Base-by-base conservation (phyloP, 78 protist genomes). In the Dictyostelium firmibasis region DNA sequence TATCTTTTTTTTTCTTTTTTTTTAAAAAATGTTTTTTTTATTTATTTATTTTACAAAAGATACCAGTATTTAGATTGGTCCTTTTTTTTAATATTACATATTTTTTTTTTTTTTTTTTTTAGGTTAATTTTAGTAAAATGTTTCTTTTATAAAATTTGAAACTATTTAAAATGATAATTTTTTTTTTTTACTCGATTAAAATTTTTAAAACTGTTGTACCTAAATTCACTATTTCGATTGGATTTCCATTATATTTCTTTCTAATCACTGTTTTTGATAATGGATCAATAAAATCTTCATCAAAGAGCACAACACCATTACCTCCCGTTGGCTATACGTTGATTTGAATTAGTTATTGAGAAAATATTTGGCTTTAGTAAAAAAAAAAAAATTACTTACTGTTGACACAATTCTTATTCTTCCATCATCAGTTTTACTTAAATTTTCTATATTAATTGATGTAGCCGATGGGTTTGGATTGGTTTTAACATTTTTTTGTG, bases 401-500 rank as follows among this genome's bases (percentile, higher is more conserved):
- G 75, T 67, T 67, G 75, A 67, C 9, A 29, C 27, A 27, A 67
- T 67, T 67, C 75, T 67, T 11, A 67, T 25, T 25, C 75, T 67
- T 25, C 33, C 75, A 25, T 67, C 75, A 67, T 67, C 75, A 27
- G 23, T 25, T 27, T 67, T 67, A 67, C 75, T 67, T 8, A 67
- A 14, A 27, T 67, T 67, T 67, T 67, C 75, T 11, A 67, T 67
- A 27, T 67, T 67, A 11, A 67, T 27, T 27, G 38, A 27, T 67
- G 75, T 67, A 0, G 31, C 38, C 2, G 35, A 67, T 67, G 75
- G 75, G 35, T 67, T 67, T 67, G 75, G 20, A 67, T 67, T 67
- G 18, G 75, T 67, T 67, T 67, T 67, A 27, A 67, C 33, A 67
- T 67, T 67, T 67, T 67, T 67, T 67, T 67, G 75, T n/a, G 75